Conservation (phyloP, 2,329 filamentous ascomycete species). For the Botrytis fragariae region DNA sequence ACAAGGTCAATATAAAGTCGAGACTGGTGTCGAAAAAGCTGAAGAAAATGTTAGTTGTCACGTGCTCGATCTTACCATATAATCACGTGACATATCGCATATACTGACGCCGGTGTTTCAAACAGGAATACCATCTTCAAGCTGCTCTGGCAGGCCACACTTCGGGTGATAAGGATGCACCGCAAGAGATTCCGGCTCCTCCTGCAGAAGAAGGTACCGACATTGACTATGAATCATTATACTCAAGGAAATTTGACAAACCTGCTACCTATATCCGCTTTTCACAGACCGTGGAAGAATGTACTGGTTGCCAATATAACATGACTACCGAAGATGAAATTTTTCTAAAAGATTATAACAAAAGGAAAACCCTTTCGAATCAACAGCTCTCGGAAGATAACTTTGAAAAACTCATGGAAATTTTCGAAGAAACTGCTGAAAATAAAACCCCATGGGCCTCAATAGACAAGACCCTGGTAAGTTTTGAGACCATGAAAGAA, state of each 20-base stretch:
- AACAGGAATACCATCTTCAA: conserved; percentile 41
- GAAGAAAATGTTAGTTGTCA: conserved; percentile 86
- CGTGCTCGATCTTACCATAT: conserved; percentile 22
- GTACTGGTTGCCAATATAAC: conserved; percentile 85
- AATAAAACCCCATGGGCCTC: conserved; percentile 84
- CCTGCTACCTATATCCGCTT: conserved; percentile 95
- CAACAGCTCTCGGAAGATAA: conserved; percentile 79
- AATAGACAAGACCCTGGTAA: conserved; percentile 82
- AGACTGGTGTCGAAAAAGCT: conserved; percentile 93
- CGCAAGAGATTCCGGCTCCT: conserved; percentile 57
- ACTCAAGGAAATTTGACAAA: conserved; percentile 74
- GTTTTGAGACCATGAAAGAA: conserved; percentile 73
- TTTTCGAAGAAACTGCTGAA: conserved; percentile 85
- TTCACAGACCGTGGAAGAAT: conserved; percentile 97
- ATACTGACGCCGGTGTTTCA: not conserved
- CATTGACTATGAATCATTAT: conserved; percentile 85
- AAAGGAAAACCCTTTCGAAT: conserved; percentile 59
- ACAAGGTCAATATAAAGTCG: conserved; percentile 78
- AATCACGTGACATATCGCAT: conserved; percentile 28
- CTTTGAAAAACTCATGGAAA: conserved; percentile 91
- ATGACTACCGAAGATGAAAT: conserved; percentile 88
- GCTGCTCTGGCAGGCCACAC: conserved; percentile 33
- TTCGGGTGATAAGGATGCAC: conserved; percentile 32
- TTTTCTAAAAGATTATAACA: conserved; percentile 81
- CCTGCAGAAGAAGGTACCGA: conserved; percentile 59